Evolutionary conservation across 2,329 filamentous ascomycete genomes (phyloP).

Genomic region (Penicillium sclerotigenum): DNA sequence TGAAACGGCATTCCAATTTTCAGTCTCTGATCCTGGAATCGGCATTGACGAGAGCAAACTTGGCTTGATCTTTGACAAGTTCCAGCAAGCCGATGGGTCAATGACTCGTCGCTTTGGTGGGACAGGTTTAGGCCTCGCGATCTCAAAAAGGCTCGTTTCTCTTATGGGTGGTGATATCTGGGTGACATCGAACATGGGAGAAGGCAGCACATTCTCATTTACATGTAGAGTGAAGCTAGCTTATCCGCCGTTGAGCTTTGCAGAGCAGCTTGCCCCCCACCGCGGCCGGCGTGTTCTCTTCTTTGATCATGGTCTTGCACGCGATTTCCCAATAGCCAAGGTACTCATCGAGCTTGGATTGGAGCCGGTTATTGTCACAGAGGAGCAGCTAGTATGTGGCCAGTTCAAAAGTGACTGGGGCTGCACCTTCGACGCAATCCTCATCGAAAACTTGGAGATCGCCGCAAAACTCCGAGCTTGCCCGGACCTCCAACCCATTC

Average conservation of each 20-base stretch:
- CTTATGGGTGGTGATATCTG: conserved; percentile 93
- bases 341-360: conserved; percentile 75
- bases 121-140: conserved; percentile 88
- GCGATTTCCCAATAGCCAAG: conserved; percentile 66
- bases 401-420: conserved; percentile 45
- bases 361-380: conserved; percentile 72
- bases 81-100: conserved; percentile 93
- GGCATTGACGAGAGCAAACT: conserved; percentile 91
- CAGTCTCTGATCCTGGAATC: conserved; percentile 89
- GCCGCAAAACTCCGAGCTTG: conserved; percentile 74
- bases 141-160: conserved; percentile 87
- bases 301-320: conserved; percentile 78
- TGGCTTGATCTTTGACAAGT: conserved; percentile 93
- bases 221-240: conserved; percentile 83
- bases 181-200: conserved; percentile 84
- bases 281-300: conserved; percentile 85
- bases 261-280: conserved; percentile 79
- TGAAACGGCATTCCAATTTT: conserved; percentile 89
- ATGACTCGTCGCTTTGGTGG: conserved; percentile 93
- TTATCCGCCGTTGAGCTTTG: conserved; percentile 67
- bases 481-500: conserved; percentile 91
- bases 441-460: conserved; percentile 85
- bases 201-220: conserved; percentile 89
- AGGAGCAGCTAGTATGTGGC: conserved; percentile 57
- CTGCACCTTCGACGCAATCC: conserved; percentile 80